Evolutionary conservation across 768 basidiomycete species (phyloP).

Genomic region (Podaxis mareebaensis): DNA sequence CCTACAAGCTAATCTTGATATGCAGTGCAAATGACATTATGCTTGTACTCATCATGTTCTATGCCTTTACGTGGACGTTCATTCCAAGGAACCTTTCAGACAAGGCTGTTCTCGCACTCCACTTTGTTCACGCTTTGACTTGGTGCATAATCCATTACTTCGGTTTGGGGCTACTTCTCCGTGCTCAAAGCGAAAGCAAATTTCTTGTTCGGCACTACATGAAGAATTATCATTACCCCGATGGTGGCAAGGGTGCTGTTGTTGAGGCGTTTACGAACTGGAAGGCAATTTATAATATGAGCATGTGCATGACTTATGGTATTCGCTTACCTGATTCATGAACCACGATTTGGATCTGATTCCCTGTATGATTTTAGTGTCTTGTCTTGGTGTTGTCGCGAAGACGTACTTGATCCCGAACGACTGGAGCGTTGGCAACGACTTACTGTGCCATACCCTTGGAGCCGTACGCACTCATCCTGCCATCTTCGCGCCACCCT

Average conservation of each 20-base stretch:
- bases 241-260: slow-evolving; percentile 75
- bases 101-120: slow-evolving; percentile 53
- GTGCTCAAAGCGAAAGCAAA: slow-evolving; percentile 82
- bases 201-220: slow-evolving; percentile 93
- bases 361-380: slow-evolving; percentile 49
- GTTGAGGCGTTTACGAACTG: slow-evolving; percentile 94
- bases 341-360: slow-evolving; percentile 2
- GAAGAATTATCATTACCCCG: slow-evolving; percentile 91
- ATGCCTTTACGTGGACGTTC: slow-evolving; percentile 59
- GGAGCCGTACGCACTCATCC: slow-evolving; percentile 63
- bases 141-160: slow-evolving; percentile 92
- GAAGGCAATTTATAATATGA: slow-evolving; percentile 91
- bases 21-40: slow-evolving; percentile 81
- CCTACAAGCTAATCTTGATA: slow-evolving; percentile 21
- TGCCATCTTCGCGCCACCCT: background rate
- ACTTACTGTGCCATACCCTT: slow-evolving; percentile 84
- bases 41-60: slow-evolving; percentile 72
- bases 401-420: slow-evolving; percentile 82
- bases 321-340: slow-evolving; percentile 15
- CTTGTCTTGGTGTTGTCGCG: slow-evolving; percentile 85
- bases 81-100: slow-evolving; percentile 54
- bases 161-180: slow-evolving; percentile 81
- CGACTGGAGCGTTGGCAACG: slow-evolving; percentile 87
- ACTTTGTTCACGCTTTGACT: slow-evolving; percentile 78
- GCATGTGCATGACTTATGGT: slow-evolving; percentile 96